These are phyloP conservation scores for Nakazawaea laoshanensis DNA, from an alignment of 805 yeast genomes.

Conservation along the genomic window DNA sequence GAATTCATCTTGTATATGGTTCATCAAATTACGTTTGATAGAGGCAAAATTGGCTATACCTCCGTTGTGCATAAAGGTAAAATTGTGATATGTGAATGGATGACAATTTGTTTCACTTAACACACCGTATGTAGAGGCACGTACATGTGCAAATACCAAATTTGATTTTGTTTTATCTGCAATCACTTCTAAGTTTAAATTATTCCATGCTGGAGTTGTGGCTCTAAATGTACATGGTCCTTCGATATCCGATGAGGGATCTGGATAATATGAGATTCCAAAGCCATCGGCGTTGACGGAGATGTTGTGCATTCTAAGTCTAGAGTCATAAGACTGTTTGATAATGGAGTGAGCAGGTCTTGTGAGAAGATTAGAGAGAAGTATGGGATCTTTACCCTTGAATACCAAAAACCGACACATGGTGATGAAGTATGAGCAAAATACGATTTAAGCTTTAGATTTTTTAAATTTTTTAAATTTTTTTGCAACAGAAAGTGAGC, in stretches of 20 bases:
- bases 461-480: too few relatives aligned
- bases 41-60: conserved; percentile 65
- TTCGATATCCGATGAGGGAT: conserved; percentile 39
- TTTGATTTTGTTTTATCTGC: conserved; percentile 82
- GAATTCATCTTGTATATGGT: conserved; percentile 71
- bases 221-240: conserved; percentile 93
- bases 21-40: conserved; percentile 66
- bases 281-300: conserved; percentile 98
- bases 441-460: too few relatives aligned
- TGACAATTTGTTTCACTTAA: conserved; percentile 94
- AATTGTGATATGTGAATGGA: conserved; percentile 80
- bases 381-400: conserved; percentile 84
- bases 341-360: conserved; percentile 96
- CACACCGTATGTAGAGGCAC: conserved; percentile 95
- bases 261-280: conserved; percentile 89
- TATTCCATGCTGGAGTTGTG: conserved; percentile 98
- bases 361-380: conserved; percentile 78
- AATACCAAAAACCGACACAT: conserved; percentile 94
- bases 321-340: conserved; percentile 88
- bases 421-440: too few relatives aligned
- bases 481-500: too few relatives aligned
- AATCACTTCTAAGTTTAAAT: conserved; percentile 75
- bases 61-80: conserved; percentile 98
- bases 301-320: conserved; percentile 80
- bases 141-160: conserved; percentile 87